Evolutionary conservation across 208 protist species (phyloP).

Genomic region (Crithidia thermophila): DNA sequence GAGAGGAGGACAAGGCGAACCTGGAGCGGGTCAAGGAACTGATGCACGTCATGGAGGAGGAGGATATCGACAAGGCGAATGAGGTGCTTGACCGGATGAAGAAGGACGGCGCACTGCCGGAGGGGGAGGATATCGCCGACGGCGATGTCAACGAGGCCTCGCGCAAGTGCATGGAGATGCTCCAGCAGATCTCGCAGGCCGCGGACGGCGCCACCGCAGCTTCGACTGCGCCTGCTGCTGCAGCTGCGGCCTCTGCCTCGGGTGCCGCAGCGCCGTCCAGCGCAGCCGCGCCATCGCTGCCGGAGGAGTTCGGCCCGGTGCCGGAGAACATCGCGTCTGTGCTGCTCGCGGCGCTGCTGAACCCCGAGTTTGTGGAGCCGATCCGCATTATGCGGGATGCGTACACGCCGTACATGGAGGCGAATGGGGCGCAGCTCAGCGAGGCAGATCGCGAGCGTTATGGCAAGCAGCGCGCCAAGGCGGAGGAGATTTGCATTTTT

Average conservation of each 20-base stretch:
- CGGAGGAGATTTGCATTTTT: constrained; percentile 63
- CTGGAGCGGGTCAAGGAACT: constrained; percentile 48
- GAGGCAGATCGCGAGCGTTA: constrained; percentile 58
- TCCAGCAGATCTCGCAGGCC: constrained; percentile 32
- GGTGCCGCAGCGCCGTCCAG: background rate
- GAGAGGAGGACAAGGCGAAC: constrained; percentile 42
- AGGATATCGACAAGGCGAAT: constrained; percentile 44
- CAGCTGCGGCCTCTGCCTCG: constrained; percentile 4
- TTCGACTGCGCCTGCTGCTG: constrained; percentile 3
- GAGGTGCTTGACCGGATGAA: constrained; percentile 44
- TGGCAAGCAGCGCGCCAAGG: constrained; percentile 49
- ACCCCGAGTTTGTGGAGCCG: constrained; percentile 63
- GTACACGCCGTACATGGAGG: constrained; percentile 59
- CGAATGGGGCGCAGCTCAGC: constrained; percentile 31
- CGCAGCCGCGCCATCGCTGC: background rate
- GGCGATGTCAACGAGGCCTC: constrained; percentile 39
- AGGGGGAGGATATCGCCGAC: constrained; percentile 17
- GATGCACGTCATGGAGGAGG: constrained; percentile 56
- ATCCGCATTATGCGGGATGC: constrained; percentile 69
- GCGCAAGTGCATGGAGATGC: constrained; percentile 36
- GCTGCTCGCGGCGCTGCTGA: constrained; percentile 47
- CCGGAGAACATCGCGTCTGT: constrained; percentile 42
- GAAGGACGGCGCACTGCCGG: constrained; percentile 27
- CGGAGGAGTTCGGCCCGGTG: constrained; percentile 1
- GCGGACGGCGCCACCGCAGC: constrained; percentile 2